A percentile compares a stretch with the other conserved stretches of the same genome.
Evolutionary conservation across 805 yeast genomes (phyloP).

Genomic region (Scheffersomyces ergatensis): DNA sequence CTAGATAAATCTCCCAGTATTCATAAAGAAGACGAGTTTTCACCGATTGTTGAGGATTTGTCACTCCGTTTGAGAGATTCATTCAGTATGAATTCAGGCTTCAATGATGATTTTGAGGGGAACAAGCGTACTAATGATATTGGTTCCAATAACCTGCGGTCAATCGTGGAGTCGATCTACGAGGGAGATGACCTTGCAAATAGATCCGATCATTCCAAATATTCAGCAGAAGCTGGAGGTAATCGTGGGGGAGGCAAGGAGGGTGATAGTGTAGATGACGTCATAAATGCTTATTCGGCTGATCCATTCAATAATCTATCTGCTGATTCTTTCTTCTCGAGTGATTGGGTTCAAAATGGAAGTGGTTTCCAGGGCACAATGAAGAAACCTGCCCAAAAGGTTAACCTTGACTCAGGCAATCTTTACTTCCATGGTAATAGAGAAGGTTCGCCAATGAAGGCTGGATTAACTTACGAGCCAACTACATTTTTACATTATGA

Average conservation of each 20-base stretch:
- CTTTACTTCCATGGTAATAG: conserved; percentile 3
- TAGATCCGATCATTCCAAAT: no score
- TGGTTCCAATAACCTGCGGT: no score
- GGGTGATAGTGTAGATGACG: background rate
- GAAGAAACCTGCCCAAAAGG: background rate
- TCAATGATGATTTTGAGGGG: no score
- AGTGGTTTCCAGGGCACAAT: background rate
- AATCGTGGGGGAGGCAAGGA: background rate
- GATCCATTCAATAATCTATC: background rate
- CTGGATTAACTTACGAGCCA: conserved; percentile 7
- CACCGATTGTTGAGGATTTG: no score
- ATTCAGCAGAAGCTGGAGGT: no score
- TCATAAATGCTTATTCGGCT: background rate
- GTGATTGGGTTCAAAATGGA: conserved; percentile 10
- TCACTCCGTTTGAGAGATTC: no score
- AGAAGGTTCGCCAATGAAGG: conserved; percentile 5
- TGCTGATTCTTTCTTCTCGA: conserved; percentile 11
- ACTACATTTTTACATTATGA: conserved; percentile 10
- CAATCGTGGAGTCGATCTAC: no score
- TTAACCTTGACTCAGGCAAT: conserved; percentile 1
- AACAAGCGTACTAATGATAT: no score
- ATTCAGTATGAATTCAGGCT: no score
- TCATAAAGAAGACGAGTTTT: no score
- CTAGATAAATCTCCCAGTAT: no score
- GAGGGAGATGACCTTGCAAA: no score